Base-by-base conservation (phyloP, 352 stramenopile genomes). In the Phytophthora pini region DNA sequence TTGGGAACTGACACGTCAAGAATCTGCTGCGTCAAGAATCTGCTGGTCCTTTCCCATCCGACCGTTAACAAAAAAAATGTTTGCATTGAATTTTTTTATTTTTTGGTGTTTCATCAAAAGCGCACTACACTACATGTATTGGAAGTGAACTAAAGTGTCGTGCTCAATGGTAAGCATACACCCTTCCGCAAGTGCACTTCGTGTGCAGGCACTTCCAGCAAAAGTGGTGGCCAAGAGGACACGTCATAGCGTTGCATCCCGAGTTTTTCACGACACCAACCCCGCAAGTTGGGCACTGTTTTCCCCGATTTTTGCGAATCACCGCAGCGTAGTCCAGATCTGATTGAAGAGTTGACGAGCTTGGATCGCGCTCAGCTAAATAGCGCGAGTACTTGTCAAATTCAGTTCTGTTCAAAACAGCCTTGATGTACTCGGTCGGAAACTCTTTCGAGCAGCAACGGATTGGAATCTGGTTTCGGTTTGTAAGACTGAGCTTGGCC, bases 251-350 rank as follows among this genome's bases (percentile, higher is more conserved):
- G n/a, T 79, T 56, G 51, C 81, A 92, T n/a, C 84, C 84, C 0
- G 46, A 31, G n/a, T 70, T 63, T 43, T 76, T 79, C 46, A 87
- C 45, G 1, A 90, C 77, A 7, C 83, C 83, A 15, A 92, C 71
- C 41, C 81, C 83, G 44, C 84, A 90, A 15, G 29, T 40, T 0
- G 83, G 81, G 22, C 83, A 90, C 64, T 92, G 83, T 34, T 87
- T 80, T n/a, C 77, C 72, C 8, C 65, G 45, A 0, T 69, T 47
- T 24, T 46, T 31, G 13, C 67, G 49, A 9, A 92, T 60, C 3
- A 80, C 41, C 8, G 61, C 55, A 4, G 72, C 69, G 49, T 90
- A 92, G 27, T 81, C 77, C 41, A 64, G 55, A 58, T 92, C 83
- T 2, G 80, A 82, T 52, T 75, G 51, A 15, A 90, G 70, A 4